Evolutionary conservation across 2,329 filamentous ascomycete species (phyloP).

Genomic region (Monilinia fructigena): DNA sequence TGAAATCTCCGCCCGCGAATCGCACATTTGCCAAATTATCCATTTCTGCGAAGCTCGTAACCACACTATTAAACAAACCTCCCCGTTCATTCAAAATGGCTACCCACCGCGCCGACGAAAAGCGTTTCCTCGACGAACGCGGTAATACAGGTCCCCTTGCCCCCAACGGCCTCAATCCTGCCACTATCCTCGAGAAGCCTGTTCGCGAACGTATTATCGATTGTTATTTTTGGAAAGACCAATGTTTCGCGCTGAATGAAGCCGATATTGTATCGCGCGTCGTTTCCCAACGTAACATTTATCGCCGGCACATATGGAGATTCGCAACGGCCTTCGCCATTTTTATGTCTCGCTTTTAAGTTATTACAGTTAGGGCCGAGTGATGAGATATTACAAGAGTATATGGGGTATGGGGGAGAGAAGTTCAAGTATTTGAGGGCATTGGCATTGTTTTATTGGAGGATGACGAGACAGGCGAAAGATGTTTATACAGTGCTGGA

Average conservation of each 20-base stretch:
- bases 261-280: constrained; percentile 83
- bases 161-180: constrained; percentile 85
- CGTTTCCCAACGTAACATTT: constrained; percentile 74
- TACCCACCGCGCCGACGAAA: constrained; percentile 75
- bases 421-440: constrained; percentile 85
- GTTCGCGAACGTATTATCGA: constrained; percentile 94
- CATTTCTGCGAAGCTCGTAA: no score
- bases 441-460: constrained; percentile 88
- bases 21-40: background rate
- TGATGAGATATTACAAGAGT: constrained; percentile 75
- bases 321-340: constrained; percentile 83
- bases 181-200: constrained; percentile 93
- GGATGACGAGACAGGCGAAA: constrained; percentile 77
- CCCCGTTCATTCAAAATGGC: constrained; percentile 33
- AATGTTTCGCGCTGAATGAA: constrained; percentile 93
- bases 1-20: background rate
- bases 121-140: constrained; percentile 83
- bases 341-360: constrained; percentile 93
- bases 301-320: constrained; percentile 86
- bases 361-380: constrained; percentile 82
- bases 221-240: constrained; percentile 97
- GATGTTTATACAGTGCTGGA: constrained; percentile 80
- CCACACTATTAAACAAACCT: background rate
- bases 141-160: constrained; percentile 74
- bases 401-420: constrained; percentile 72